A percentile compares a stretch with the other conserved stretches of the same genome.
Evolutionary conservation across 495 filamentous ascomycete genomes (phyloP).

Genomic region (Penicillium salamii): DNA sequence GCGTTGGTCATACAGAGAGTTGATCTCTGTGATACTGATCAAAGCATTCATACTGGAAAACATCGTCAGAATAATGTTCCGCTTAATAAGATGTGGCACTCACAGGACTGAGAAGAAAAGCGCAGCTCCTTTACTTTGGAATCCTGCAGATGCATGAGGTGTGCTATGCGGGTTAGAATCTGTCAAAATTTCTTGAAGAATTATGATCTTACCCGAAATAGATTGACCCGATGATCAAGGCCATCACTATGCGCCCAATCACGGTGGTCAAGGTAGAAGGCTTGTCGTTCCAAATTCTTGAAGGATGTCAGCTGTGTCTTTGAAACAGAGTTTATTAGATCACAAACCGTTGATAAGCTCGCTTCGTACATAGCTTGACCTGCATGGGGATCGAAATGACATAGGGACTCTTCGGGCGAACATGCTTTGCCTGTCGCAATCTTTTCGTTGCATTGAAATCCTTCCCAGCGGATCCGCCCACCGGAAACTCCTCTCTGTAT

Average conservation of each 20-base stretch:
- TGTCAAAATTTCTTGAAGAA: conserved; percentile 30
- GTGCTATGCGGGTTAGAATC: conserved; percentile 53
- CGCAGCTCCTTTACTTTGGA: conserved; percentile 78
- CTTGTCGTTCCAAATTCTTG: conserved; percentile 67
- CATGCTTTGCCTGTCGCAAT: conserved; percentile 40
- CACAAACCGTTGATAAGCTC: conserved; percentile 48
- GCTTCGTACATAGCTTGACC: conserved; percentile 45
- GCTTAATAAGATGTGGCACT: conserved; percentile 41
- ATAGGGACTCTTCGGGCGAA: conserved; percentile 43
- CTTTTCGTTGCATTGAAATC: conserved; percentile 33
- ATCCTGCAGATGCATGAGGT: conserved; percentile 56
- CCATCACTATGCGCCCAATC: conserved; percentile 76
- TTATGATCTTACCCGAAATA: conserved; percentile 64
- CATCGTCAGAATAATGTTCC: conserved; percentile 15
- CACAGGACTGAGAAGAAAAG: conserved; percentile 88
- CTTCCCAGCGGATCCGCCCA: conserved; percentile 31
- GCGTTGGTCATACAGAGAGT: conserved; percentile 56
- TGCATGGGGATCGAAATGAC: conserved; percentile 47
- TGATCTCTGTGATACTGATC: conserved; percentile 58
- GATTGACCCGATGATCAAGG: conserved; percentile 80
- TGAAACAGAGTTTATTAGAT: neutral
- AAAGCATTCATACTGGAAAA: conserved; percentile 51
- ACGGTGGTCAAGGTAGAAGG: conserved; percentile 69
- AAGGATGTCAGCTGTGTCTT: conserved; percentile 15
- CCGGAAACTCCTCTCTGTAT: conserved; percentile 40